These are phyloP conservation scores for Trametes pubescens DNA, from an alignment of 1,284 basidiomycete species.

Conservation along the genomic window DNA sequence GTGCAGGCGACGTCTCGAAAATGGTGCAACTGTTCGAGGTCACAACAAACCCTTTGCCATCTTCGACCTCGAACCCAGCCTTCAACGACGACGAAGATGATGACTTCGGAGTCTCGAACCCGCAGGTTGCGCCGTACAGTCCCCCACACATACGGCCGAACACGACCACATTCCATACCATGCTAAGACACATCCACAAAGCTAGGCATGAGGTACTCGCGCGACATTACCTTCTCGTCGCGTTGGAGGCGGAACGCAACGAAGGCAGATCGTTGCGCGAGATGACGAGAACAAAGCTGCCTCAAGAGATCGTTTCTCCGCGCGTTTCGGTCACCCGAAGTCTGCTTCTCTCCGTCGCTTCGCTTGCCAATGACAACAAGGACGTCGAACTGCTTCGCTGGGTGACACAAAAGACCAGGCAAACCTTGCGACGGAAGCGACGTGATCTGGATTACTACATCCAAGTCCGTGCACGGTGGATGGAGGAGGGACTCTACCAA, in stretches of 20 bases:
- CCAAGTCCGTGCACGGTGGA: constrained; percentile 38
- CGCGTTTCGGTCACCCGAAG: constrained; percentile 60
- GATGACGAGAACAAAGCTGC: constrained; percentile 29
- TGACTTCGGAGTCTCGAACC: constrained; percentile 51
- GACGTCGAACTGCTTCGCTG: constrained; percentile 65
- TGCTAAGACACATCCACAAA: constrained; percentile 64
- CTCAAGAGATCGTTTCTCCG: constrained; percentile 53
- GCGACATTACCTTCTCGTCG: constrained; percentile 75
- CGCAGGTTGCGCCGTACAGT: constrained; percentile 40
- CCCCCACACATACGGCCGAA: constrained; percentile 69
- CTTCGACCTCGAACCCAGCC: constrained; percentile 49
- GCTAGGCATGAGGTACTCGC: constrained; percentile 58
- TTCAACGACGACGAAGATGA: constrained; percentile 79
- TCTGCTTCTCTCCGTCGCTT: constrained; percentile 63
- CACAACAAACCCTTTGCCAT: constrained; percentile 71
- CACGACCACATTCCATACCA: constrained; percentile 68
- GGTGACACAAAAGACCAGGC: constrained; percentile 54
- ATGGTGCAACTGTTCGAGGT: constrained; percentile 80
- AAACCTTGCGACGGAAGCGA: constrained; percentile 54
- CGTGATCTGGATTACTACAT: constrained; percentile 54
- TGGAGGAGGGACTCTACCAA: constrained; percentile 22
- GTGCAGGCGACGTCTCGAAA: constrained; percentile 63
- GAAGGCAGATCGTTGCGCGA: constrained; percentile 33
- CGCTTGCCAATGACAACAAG: constrained; percentile 63
- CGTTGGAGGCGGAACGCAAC: constrained; percentile 58